Evolutionary conservation across 192 early-diverging fungal species (phyloP).

Genomic region (Rhizoclosmatium sp.): DNA sequence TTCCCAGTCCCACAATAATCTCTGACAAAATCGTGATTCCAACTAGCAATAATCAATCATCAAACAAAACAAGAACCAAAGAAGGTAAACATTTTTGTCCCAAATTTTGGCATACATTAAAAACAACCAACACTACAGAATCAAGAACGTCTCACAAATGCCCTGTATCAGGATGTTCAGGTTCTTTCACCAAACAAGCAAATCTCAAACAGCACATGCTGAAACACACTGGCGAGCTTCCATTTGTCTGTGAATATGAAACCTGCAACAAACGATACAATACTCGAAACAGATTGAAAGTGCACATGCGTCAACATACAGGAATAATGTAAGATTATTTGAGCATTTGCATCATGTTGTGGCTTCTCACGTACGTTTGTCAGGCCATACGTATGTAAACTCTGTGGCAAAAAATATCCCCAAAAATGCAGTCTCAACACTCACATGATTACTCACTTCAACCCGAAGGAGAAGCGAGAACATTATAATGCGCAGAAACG

Average conservation of each 20-base stretch:
- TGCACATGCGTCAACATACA: neutral
- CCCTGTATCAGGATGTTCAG: too few species aligned
- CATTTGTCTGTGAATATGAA: neutral
- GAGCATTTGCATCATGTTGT: too few species aligned
- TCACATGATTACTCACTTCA: constrained; percentile 1
- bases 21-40: too few species aligned
- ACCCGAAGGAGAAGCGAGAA: neutral
- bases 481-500: neutral
- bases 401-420: neutral
- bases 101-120: too few species aligned
- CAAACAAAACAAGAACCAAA: too few species aligned
- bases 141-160: too few species aligned
- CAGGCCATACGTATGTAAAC: neutral
- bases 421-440: constrained; percentile 10
- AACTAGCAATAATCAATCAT: too few species aligned
- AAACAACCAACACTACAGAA: too few species aligned
- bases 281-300: neutral
- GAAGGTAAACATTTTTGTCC: too few species aligned
- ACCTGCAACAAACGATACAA: neutral
- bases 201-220: neutral
- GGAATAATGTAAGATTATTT: too few species aligned
- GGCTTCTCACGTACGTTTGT: neutral
- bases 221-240: neutral
- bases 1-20: too few species aligned
- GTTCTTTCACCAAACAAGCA: neutral